phyloP scores from a whole-genome alignment of 2,329 filamentous ascomycete species.

The Trichoderma afroharzianum region DNA sequence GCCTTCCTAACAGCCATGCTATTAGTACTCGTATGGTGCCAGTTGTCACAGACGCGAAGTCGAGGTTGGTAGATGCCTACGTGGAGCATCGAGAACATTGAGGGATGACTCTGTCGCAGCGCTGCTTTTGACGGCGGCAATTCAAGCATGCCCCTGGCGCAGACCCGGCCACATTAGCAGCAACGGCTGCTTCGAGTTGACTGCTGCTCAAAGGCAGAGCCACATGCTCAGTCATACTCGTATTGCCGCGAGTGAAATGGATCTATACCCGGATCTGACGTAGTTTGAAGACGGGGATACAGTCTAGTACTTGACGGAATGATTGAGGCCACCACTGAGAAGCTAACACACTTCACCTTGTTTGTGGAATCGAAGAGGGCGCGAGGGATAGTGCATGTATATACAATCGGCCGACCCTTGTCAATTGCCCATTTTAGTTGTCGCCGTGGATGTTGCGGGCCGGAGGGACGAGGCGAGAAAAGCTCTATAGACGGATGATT shows the following conservation, averaged over 20 bases:
- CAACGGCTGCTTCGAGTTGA: neutral
- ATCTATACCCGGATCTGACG: neutral
- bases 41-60: no score
- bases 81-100: neutral
- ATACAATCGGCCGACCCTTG: conserved; percentile 3
- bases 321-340: neutral
- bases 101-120: conserved; percentile 2
- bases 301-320: no score
- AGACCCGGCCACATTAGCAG: neutral
- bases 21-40: neutral
- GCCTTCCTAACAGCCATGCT: neutral
- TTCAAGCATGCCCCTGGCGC: neutral
- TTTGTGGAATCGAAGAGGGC: neutral
- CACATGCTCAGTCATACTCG: neutral
- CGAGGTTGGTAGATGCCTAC: neutral
- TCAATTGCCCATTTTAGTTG: neutral
- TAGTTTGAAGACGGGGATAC: neutral
- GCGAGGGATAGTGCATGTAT: neutral
- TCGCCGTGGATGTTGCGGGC: neutral
- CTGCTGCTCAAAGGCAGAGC: neutral
- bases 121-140: conserved; percentile 2
- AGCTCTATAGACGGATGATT: neutral
- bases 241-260: neutral
- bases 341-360: neutral
- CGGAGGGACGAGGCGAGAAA: neutral